Base-by-base conservation (phyloP, 352 stramenopile genomes). In the Pythium grandisporangium region DNA sequence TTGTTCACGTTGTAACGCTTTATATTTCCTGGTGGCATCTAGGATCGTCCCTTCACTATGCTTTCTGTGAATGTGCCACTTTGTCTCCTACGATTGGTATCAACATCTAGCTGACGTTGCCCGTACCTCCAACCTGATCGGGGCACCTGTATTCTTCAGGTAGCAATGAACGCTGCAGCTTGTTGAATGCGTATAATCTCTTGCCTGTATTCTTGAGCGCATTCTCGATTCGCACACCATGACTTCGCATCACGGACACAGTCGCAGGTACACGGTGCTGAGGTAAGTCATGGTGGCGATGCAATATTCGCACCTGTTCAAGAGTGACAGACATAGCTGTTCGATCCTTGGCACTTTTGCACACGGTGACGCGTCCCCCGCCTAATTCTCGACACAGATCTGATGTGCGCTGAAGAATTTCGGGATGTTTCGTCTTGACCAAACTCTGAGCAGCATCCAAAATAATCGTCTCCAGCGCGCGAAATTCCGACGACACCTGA, bases 301-400 rank as follows among this genome's bases (percentile, higher is more conserved):
- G 71, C 61, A 94, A 42, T 24, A 94, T 90, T 22, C 79, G 78
- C 23, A 89, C 87, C 51, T 98, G 85, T 57, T 98, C 96, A 23
- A 98, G 82, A 21, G 94, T 98, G 21, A 98, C 84, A 16, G 95
- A 96, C 95, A 99, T 99, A 36, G 90, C 93, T 27, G 95, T 99
- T 32, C 95, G 81, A 66, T 99, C 95, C 60, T 98, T 99, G 13
- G 94, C 95, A 60, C 78, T 97, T 53, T 98, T 98, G 55, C 95
- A 99, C 37, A 98, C 96, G 0, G 96, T 96, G 14, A 96, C 76
- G 33, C 88, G 86, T 1, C 90, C 93, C 24, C 78, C 94, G 17
- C 91, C 86, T 4, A 99, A 54, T 38, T 86, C 66, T 14, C 81
- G 71, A 53, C 81, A 90, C 30, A 93, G 43, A 37, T 92, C 78